These are phyloP conservation scores for Hysterangium stoloniferum DNA, from an alignment of 768 basidiomycete species.

Conservation along the genomic window DNA sequence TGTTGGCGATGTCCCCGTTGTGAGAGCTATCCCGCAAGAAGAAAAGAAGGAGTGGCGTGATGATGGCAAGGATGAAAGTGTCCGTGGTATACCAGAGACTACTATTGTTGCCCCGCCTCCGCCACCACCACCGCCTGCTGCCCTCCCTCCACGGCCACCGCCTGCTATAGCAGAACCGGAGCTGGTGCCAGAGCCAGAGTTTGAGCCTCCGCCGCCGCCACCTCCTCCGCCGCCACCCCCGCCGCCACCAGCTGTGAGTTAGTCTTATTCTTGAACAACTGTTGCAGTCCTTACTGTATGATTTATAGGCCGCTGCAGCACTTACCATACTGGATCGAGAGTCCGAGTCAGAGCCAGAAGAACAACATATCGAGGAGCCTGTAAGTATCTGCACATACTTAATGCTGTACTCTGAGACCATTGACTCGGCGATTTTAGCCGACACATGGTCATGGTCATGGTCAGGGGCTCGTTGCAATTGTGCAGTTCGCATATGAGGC, in stretches of 20 bases:
- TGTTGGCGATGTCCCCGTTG: slow-evolving; percentile 40
- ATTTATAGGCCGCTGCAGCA: not conserved
- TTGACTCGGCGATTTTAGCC: not conserved
- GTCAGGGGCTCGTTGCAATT: slow-evolving; percentile 6
- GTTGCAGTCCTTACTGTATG: not conserved
- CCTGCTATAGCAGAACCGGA: slow-evolving; percentile 19
- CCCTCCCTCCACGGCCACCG: slow-evolving; percentile 29
- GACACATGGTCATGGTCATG: not conserved
- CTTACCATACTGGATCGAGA: not conserved
- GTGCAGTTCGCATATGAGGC: slow-evolving; percentile 36
- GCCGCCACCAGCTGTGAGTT: slow-evolving; percentile 18
- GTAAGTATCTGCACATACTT: not conserved
- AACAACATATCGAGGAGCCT: not conserved
- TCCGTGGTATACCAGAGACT: slow-evolving; percentile 15
- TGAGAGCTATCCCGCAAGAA: slow-evolving; percentile 22
- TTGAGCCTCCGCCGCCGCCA: slow-evolving; percentile 34
- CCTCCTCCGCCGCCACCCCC: slow-evolving; percentile 35
- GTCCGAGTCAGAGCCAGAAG: not conserved
- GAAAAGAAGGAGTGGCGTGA: slow-evolving; percentile 4
- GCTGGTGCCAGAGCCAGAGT: slow-evolving; percentile 30
- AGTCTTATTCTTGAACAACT: not conserved
- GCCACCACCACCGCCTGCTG: slow-evolving; percentile 31
- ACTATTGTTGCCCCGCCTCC: slow-evolving; percentile 34
- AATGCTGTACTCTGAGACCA: not conserved
- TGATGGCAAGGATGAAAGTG: not conserved